These are phyloP conservation scores for peach (Prunus persica) DNA, from an alignment of 306 rosid genomes.

Conservation along the genomic window DNA sequence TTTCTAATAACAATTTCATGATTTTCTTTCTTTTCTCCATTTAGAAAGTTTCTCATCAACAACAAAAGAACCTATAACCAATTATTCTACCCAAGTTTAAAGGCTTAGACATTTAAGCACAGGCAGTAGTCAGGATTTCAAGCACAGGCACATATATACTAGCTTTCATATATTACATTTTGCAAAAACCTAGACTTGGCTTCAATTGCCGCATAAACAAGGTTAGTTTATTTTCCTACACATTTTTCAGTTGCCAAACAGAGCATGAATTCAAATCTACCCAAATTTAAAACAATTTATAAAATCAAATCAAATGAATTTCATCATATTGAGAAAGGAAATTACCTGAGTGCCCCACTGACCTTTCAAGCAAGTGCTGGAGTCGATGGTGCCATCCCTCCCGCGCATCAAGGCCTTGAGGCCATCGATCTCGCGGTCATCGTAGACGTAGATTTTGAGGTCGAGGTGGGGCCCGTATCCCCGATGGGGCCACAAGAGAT, in stretches of 20 bases:
- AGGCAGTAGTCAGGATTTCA: neutral
- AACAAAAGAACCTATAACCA: neutral
- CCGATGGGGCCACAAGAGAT: slow-evolving; percentile 51
- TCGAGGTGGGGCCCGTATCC: slow-evolving; percentile 61
- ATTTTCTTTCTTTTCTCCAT: neutral
- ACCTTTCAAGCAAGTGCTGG: slow-evolving; percentile 69
- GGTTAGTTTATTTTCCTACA: too few relatives aligned
- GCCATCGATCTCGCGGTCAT: slow-evolving; percentile 61
- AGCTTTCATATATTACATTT: neutral
- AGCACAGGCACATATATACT: too few relatives aligned
- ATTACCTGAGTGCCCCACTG: slow-evolving; percentile 98
- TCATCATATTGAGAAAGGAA: neutral
- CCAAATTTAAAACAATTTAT: neutral
- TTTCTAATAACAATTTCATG: neutral
- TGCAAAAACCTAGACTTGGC: neutral
- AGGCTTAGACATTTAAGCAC: neutral
- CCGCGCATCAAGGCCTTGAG: slow-evolving; percentile 64
- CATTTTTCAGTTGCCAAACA: neutral
- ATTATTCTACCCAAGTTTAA: neutral
- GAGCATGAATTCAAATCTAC: neutral
- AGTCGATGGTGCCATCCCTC: slow-evolving; percentile 58
- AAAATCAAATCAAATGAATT: neutral
- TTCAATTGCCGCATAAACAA: too few relatives aligned
- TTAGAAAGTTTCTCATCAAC: neutral
- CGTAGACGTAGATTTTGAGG: slow-evolving; percentile 83